These are phyloP conservation scores for Grammothele lineata DNA, from an alignment of 768 basidiomycete species.

Conservation along the genomic window DNA sequence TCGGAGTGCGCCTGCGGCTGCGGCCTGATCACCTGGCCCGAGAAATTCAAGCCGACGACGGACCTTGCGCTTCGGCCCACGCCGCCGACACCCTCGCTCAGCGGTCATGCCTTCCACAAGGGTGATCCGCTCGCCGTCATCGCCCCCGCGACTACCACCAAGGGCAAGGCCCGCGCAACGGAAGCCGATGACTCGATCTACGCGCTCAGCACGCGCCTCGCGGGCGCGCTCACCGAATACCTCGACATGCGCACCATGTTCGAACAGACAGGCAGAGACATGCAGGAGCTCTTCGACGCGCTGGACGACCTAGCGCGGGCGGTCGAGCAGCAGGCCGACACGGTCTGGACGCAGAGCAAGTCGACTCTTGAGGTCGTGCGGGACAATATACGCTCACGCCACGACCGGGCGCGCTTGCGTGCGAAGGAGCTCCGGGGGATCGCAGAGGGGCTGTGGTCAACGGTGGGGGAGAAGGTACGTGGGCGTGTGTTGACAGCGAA, in stretches of 20 bases:
- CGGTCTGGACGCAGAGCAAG: conserved; percentile 14
- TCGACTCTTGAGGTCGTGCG: conserved; percentile 15
- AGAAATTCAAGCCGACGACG: conserved; percentile 18
- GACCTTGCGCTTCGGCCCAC: conserved; percentile 24
- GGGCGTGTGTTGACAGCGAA: conserved; percentile 22
- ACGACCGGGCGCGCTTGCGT: conserved; percentile 24
- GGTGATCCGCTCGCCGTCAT: conserved; percentile 7
- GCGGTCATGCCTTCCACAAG: conserved; percentile 8
- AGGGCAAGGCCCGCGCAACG: conserved; percentile 18
- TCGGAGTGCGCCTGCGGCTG: conserved; percentile 28
- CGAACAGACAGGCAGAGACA: conserved; percentile 12
- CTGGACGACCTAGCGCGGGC: conserved; percentile 23
- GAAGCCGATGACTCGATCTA: conserved; percentile 15
- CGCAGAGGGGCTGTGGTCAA: conserved; percentile 25
- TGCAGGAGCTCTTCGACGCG: conserved; percentile 25
- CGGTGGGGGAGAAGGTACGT: conserved; percentile 21
- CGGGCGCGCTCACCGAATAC: conserved; percentile 23
- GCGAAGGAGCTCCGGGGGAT: conserved; percentile 26
- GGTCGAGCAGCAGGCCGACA: conserved; percentile 19
- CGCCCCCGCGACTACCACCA: conserved; percentile 1
- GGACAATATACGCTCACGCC: conserved; percentile 22
- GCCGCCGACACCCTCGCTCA: conserved; percentile 13
- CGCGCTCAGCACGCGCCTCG: conserved; percentile 22
- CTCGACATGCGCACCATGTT: conserved; percentile 16
- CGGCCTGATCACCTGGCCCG: conserved; percentile 26